A percentile compares a stretch with the other conserved stretches of the same genome.
Conservation (phyloP, 768 basidiomycete species). For the Clavaria fumosa region DNA sequence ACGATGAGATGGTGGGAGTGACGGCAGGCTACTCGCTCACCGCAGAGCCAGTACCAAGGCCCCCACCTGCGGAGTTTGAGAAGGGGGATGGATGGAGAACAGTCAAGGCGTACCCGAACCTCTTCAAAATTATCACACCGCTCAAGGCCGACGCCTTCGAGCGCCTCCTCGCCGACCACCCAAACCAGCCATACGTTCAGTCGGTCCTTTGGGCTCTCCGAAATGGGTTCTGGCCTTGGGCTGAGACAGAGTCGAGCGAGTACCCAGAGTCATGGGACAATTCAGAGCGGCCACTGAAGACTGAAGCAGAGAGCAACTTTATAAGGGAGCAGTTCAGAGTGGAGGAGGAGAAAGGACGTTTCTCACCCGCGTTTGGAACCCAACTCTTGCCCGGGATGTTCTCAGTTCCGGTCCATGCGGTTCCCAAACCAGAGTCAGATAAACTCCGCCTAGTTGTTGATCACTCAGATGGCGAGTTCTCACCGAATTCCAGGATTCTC, state of each 20-base stretch:
- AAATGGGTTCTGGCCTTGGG: slow-evolving; percentile 20
- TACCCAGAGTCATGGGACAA: too few relatives aligned
- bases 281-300: background rate
- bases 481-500: slow-evolving; percentile 16
- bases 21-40: slow-evolving; percentile 1
- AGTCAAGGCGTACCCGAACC: slow-evolving; percentile 2
- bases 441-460: slow-evolving; percentile 17
- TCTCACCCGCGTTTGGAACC: slow-evolving; percentile 15
- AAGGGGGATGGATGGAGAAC: background rate
- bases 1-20: background rate
- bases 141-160: slow-evolving; percentile 13
- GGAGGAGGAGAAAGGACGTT: slow-evolving; percentile 12
- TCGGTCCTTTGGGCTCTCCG: slow-evolving; percentile 13
- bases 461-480: too few relatives aligned
- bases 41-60: background rate
- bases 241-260: slow-evolving; percentile 10
- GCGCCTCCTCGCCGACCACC: slow-evolving; percentile 12
- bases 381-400: slow-evolving; percentile 16
- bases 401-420: too few relatives aligned
- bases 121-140: slow-evolving; percentile 13
- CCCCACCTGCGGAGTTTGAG: background rate
- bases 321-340: slow-evolving; percentile 2
- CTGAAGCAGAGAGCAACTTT: slow-evolving; percentile 2
- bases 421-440: slow-evolving; percentile 17
- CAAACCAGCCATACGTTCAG: slow-evolving; percentile 15